Evolutionary conservation across 1,284 basidiomycete genomes (phyloP).

Genomic region (Pisolithus thermaeus): DNA sequence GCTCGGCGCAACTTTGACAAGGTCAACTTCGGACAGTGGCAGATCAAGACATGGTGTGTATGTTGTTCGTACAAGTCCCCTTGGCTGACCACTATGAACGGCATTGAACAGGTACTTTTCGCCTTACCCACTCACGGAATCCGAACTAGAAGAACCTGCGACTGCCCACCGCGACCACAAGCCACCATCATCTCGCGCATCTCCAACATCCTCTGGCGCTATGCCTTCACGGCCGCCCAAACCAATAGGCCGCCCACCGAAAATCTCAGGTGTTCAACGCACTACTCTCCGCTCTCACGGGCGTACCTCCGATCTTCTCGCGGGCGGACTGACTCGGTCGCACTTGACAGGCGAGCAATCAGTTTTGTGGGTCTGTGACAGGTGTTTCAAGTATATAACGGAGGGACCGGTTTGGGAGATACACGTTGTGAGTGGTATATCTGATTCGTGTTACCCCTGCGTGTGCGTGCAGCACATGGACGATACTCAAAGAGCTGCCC

Average conservation of each 20-base stretch:
- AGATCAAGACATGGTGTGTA: slow-evolving; percentile 74
- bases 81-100: background rate
- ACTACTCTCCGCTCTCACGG: slow-evolving; percentile 51
- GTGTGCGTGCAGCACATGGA: background rate
- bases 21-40: slow-evolving; percentile 70
- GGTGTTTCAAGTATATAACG: slow-evolving; percentile 96
- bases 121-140: slow-evolving; percentile 72
- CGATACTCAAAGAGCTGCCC: background rate
- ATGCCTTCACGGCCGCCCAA: slow-evolving; percentile 13
- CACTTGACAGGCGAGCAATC: slow-evolving; percentile 44
- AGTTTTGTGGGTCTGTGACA: slow-evolving; percentile 78
- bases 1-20: slow-evolving; percentile 73
- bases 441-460: background rate
- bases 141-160: slow-evolving; percentile 47
- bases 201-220: no score
- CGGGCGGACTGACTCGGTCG: slow-evolving; percentile 55
- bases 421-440: slow-evolving; percentile 55
- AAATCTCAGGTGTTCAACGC: slow-evolving; percentile 44
- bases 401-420: slow-evolving; percentile 66
- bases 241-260: slow-evolving; percentile 26
- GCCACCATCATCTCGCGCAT: slow-evolving; percentile 12
- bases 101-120: slow-evolving; percentile 71
- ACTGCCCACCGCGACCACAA: slow-evolving; percentile 7
- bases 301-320: slow-evolving; percentile 66
- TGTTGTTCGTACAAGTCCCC: background rate